Evolutionary conservation across 306 rosid species (phyloP).

Genomic region (Quercus ilex): DNA sequence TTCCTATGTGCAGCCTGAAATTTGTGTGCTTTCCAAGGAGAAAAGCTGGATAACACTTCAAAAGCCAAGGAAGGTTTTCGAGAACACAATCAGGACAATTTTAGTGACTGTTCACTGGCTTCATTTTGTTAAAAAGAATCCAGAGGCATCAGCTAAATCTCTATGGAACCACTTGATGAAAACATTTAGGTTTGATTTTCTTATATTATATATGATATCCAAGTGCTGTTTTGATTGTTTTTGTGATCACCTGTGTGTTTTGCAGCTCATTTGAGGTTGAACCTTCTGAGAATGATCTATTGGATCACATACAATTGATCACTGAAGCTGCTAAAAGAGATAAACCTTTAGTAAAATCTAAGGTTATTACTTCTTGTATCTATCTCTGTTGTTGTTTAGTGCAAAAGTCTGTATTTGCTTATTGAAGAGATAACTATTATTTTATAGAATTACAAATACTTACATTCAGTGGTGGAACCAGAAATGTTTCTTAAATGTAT

Average conservation of each 20-base stretch:
- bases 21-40: slow-evolving; percentile 48
- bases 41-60: slow-evolving; percentile 50
- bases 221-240: slow-evolving; percentile 5
- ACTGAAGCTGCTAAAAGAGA: slow-evolving; percentile 44
- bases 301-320: slow-evolving; percentile 34
- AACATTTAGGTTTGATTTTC: slow-evolving; percentile 38
- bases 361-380: slow-evolving; percentile 29
- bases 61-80: slow-evolving; percentile 49
- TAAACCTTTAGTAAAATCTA: slow-evolving; percentile 36
- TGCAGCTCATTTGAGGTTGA: slow-evolving; percentile 43
- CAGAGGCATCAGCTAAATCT: slow-evolving; percentile 30
- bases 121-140: slow-evolving; percentile 55
- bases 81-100: slow-evolving; percentile 33
- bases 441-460: too few species aligned
- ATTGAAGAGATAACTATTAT: background rate
- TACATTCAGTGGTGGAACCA: too few species aligned
- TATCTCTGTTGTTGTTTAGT: background rate
- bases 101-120: slow-evolving; percentile 53
- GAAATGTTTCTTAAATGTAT: too few species aligned
- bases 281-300: slow-evolving; percentile 44
- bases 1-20: slow-evolving; percentile 37
- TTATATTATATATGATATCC: background rate
- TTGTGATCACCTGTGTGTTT: slow-evolving; percentile 15
- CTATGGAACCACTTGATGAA: slow-evolving; percentile 32
- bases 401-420: background rate